Percentiles rank a stretch among this genome's conserved stretches.
Evolutionary conservation across 2,329 filamentous ascomycete species (phyloP).

Genomic region (Microascus cirrosus): DNA sequence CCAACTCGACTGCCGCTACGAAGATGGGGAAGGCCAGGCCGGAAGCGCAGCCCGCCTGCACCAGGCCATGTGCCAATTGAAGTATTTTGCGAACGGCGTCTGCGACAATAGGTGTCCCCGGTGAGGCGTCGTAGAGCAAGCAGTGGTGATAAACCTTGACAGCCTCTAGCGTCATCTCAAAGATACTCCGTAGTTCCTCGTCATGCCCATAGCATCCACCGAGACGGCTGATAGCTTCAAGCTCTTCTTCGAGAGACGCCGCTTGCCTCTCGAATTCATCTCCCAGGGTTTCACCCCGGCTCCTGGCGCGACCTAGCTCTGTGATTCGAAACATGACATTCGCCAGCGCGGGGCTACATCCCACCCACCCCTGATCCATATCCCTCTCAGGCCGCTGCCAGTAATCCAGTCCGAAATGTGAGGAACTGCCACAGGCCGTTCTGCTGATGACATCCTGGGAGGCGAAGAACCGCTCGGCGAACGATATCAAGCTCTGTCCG

Average conservation of each 20-base stretch:
- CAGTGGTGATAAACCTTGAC: slow-evolving; percentile 33
- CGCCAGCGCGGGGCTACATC: slow-evolving; percentile 33
- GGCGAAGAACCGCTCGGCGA: slow-evolving; percentile 35
- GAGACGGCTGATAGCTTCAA: background rate
- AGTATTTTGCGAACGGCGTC: slow-evolving; percentile 20
- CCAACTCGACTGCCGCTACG: slow-evolving; percentile 28
- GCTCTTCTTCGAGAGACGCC: background rate
- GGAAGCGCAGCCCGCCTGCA: slow-evolving; percentile 18
- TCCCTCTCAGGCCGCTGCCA: slow-evolving; percentile 20
- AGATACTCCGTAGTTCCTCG: background rate
- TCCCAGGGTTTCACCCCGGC: slow-evolving; percentile 13
- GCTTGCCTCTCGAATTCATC: slow-evolving; percentile 22
- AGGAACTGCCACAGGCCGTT: slow-evolving; percentile 34
- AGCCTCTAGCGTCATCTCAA: slow-evolving; percentile 28
- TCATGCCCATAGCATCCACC: background rate
- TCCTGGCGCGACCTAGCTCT: slow-evolving; percentile 27
- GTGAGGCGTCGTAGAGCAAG: slow-evolving; percentile 27
- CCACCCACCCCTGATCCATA: slow-evolving; percentile 32
- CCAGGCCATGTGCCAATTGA: slow-evolving; percentile 17
- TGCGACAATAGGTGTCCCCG: slow-evolving; percentile 18
- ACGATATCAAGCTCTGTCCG: slow-evolving; percentile 14
- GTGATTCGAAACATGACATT: slow-evolving; percentile 33
- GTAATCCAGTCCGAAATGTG: slow-evolving; percentile 33
- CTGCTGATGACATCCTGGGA: slow-evolving; percentile 39
- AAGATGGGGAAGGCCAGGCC: slow-evolving; percentile 30